Conservation (phyloP, 352 stramenopile species). For the Phytophthora nicotianae region DNA sequence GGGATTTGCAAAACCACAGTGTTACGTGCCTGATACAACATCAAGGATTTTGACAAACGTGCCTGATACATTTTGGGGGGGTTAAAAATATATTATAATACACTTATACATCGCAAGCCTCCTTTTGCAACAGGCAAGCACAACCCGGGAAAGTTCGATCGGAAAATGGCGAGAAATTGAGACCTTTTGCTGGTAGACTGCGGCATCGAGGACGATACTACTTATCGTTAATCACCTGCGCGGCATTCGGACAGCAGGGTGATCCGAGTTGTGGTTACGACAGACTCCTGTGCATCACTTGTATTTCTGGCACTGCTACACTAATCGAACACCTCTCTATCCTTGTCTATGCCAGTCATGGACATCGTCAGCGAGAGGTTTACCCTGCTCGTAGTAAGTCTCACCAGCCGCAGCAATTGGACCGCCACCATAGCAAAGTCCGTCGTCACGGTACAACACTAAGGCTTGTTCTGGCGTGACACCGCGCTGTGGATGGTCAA, state of each 20-base stretch:
- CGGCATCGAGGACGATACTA: too few species aligned
- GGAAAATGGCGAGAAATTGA: too few species aligned
- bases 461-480: constrained; percentile 86
- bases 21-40: neutral
- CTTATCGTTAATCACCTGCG: too few species aligned
- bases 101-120: too few species aligned
- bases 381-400: constrained; percentile 74
- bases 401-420: constrained; percentile 65
- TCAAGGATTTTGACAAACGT: neutral
- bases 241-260: too few species aligned
- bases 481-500: constrained; percentile 81
- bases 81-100: too few species aligned
- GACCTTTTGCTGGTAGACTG: too few species aligned
- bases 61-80: neutral
- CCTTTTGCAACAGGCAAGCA: too few species aligned
- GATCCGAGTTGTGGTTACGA: too few species aligned
- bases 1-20: neutral
- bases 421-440: constrained; percentile 80
- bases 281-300: too few species aligned
- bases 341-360: constrained; percentile 59
- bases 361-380: constrained; percentile 45
- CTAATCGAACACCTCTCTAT: neutral
- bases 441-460: constrained; percentile 85
- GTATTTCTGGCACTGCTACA: too few species aligned
- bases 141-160: too few species aligned